Conservation (phyloP, 2,329 filamentous ascomycete genomes). For the Claviceps digitariae region DNA sequence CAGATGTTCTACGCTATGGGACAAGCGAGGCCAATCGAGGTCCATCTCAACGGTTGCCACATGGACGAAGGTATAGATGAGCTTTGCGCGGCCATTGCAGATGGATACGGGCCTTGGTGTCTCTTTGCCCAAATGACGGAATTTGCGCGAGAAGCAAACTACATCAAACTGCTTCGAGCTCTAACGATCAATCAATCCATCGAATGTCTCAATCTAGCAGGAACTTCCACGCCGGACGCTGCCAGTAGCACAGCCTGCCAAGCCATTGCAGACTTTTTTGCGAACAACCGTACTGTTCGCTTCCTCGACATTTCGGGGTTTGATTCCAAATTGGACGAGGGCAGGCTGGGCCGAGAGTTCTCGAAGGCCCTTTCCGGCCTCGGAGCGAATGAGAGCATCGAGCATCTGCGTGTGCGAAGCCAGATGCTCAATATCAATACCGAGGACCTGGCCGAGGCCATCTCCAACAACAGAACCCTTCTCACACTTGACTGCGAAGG, state of each 20-base stretch:
- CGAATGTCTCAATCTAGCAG: conserved; percentile 38
- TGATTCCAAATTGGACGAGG: conserved; percentile 43
- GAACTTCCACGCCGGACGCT: conserved; percentile 35
- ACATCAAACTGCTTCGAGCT: conserved; percentile 35
- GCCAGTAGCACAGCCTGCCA: conserved; percentile 32
- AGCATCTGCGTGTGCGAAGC: conserved; percentile 41
- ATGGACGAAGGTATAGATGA: conserved; percentile 39
- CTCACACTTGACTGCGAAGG: conserved; percentile 40
- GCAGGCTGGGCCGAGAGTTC: conserved; percentile 39
- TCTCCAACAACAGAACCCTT: conserved; percentile 34
- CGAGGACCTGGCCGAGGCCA: conserved; percentile 35
- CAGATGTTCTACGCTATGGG: conserved; percentile 38
- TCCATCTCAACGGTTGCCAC: conserved; percentile 38
- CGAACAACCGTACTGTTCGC: conserved; percentile 35
- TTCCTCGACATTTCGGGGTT: conserved; percentile 44
- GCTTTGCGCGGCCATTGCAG: conserved; percentile 32
- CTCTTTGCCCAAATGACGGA: conserved; percentile 45
- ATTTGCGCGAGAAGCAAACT: conserved; percentile 37
- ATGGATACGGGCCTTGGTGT: conserved; percentile 33
- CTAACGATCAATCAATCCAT: conserved; percentile 37
- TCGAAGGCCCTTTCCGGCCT: conserved; percentile 35
- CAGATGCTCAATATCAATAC: conserved; percentile 42
- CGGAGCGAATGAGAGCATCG: conserved; percentile 27
- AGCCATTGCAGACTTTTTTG: conserved; percentile 36
- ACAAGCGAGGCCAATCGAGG: conserved; percentile 30